These are phyloP conservation scores for Fusarium subglutinans DNA, from an alignment of 2,329 filamentous ascomycete genomes.

Conservation along the genomic window DNA sequence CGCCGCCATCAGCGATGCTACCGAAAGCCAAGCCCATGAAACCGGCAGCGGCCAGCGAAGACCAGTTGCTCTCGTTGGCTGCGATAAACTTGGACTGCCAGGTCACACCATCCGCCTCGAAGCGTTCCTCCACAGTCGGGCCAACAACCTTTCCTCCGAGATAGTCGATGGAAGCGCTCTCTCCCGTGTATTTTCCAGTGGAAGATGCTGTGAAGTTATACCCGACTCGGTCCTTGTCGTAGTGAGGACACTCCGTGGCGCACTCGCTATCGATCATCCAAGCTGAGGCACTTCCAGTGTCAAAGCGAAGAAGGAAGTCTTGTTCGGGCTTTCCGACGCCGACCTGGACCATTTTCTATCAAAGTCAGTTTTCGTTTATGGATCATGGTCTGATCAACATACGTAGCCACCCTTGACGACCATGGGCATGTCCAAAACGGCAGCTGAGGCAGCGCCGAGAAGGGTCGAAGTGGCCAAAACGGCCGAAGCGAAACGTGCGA, in stretches of 20 bases:
- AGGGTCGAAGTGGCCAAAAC: conserved; percentile 6
- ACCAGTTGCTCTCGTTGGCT: conserved; percentile 45
- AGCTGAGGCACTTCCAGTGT: conserved; percentile 48
- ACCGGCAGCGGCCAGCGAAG: conserved; percentile 44
- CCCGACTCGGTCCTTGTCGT: conserved; percentile 37
- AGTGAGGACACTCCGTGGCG: conserved; percentile 41
- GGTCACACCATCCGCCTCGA: conserved; percentile 19
- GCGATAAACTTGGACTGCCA: conserved; percentile 47
- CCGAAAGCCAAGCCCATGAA: conserved; percentile 49
- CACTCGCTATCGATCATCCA: conserved; percentile 46
- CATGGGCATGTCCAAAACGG: conserved; percentile 19
- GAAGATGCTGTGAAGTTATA: conserved; percentile 44
- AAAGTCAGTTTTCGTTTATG: not conserved
- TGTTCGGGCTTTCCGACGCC: conserved; percentile 43
- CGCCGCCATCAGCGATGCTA: conserved; percentile 43
- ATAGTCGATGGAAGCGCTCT: conserved; percentile 41
- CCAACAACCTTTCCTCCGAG: conserved; percentile 45
- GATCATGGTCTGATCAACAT: not conserved
- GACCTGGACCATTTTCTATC: conserved; percentile 14
- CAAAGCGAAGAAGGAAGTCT: conserved; percentile 44
- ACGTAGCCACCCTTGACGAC: conserved; percentile 11
- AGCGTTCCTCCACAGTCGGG: conserved; percentile 41
- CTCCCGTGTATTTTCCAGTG: conserved; percentile 35
- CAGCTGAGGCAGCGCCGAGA: conserved; percentile 3
- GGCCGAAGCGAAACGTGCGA: conserved; percentile 2